Conservation (phyloP, 1,139 yeast species). For the Magnusiomyces tetraspermus region DNA sequence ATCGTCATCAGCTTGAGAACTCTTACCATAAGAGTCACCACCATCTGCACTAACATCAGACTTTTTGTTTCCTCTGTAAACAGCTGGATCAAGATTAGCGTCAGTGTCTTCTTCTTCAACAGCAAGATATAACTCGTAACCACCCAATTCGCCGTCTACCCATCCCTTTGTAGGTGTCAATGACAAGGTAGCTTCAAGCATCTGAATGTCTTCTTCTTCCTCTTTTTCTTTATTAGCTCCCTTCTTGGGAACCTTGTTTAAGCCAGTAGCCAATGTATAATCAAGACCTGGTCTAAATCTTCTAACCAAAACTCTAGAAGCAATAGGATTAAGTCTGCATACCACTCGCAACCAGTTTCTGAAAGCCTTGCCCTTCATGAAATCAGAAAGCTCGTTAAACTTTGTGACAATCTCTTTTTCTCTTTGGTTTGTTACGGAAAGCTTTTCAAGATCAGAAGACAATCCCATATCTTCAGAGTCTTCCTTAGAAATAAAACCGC, state of each 20-base stretch:
- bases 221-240: conserved; percentile 23
- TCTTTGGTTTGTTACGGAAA: background rate
- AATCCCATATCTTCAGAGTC: conserved; percentile 7
- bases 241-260: conserved; percentile 6
- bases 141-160: conserved; percentile 86
- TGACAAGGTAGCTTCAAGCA: conserved; percentile 60
- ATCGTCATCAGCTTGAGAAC: conserved; percentile 34
- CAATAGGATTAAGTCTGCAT: conserved; percentile 55
- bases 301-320: conserved; percentile 64
- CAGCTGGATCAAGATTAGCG: conserved; percentile 40
- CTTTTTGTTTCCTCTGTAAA: conserved; percentile 28
- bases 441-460: conserved; percentile 8
- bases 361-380: conserved; percentile 54
- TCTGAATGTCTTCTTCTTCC: conserved; percentile 16
- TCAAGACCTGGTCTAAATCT: conserved; percentile 94
- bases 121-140: conserved; percentile 80
- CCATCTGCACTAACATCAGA: conserved; percentile 54
- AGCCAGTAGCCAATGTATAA: conserved; percentile 78
- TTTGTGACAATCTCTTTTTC: conserved; percentile 23
- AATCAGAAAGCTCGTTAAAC: conserved; percentile 46
- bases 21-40: conserved; percentile 17
- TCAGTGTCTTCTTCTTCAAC: conserved; percentile 43
- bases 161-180: conserved; percentile 75
- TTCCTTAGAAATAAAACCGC: background rate
- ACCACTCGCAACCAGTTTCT: conserved; percentile 58